Evolutionary conservation across 2,329 filamentous ascomycete species (phyloP).

Genomic region (Aspergillus felis): DNA sequence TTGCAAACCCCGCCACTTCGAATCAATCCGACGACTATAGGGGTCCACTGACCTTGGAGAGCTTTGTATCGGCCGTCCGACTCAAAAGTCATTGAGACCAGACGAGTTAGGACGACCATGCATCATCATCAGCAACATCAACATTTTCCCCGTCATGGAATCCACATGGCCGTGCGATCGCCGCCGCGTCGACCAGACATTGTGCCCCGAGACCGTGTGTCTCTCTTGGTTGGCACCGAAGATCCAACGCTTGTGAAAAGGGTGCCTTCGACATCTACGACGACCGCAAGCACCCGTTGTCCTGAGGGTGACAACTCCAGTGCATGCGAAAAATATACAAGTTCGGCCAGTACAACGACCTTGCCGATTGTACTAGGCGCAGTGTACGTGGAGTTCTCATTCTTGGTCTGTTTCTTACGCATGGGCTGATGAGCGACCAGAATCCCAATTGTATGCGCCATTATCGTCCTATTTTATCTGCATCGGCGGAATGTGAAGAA

Average conservation of each 20-base stretch:
- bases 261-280: slow-evolving; percentile 17
- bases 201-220: slow-evolving; percentile 23
- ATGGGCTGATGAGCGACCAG: slow-evolving; percentile 47
- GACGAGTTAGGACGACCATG: slow-evolving; percentile 17
- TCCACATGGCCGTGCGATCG: slow-evolving; percentile 19
- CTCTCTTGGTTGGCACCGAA: slow-evolving; percentile 16
- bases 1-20: not conserved
- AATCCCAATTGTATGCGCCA: slow-evolving; percentile 67
- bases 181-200: slow-evolving; percentile 21
- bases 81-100: not conserved
- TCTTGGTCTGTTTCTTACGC: not conserved
- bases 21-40: not conserved
- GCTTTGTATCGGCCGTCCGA: not conserved
- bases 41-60: not conserved
- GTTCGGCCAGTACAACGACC: slow-evolving; percentile 51
- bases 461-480: slow-evolving; percentile 67
- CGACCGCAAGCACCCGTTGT: slow-evolving; percentile 15
- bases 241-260: slow-evolving; percentile 27
- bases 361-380: slow-evolving; percentile 66
- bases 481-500: slow-evolving; percentile 74
- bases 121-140: slow-evolving; percentile 18
- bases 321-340: slow-evolving; percentile 58
- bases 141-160: slow-evolving; percentile 25
- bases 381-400: slow-evolving; percentile 53
- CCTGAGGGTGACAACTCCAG: slow-evolving; percentile 21